Percentiles rank a stretch among this genome's conserved stretches.
Evolutionary conservation across 2,329 filamentous ascomycete species (phyloP).

Genomic region (Xylariaceae sp.): DNA sequence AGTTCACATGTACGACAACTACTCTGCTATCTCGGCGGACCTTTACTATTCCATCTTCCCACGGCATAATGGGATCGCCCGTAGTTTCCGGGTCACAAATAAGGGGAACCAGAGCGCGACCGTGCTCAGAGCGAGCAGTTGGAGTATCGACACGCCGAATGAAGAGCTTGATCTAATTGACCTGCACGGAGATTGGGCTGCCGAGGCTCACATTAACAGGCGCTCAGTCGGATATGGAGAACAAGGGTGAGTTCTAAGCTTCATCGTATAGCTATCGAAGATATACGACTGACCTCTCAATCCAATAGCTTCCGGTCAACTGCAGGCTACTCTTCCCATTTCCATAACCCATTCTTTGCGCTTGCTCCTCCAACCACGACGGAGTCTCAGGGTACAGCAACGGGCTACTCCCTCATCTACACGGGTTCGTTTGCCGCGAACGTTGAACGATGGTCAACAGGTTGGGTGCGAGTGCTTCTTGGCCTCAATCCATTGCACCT

Average conservation of each 20-base stretch:
- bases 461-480: constrained; percentile 64
- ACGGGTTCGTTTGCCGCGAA: constrained; percentile 67
- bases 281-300: constrained; percentile 27
- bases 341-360: constrained; percentile 70
- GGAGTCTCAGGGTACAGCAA: constrained; percentile 66
- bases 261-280: too few species aligned
- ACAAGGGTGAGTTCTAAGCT: constrained; percentile 53
- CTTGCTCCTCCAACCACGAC: constrained; percentile 63
- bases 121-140: constrained; percentile 64
- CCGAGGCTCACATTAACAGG: constrained; percentile 62
- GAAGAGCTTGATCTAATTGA: constrained; percentile 68
- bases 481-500: constrained; percentile 68
- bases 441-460: constrained; percentile 68
- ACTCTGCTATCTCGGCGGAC: constrained; percentile 63
- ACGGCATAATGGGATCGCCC: constrained; percentile 63
- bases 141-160: constrained; percentile 67
- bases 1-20: constrained; percentile 64
- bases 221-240: constrained; percentile 63
- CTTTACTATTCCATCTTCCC: constrained; percentile 70
- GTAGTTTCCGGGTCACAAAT: constrained; percentile 68
- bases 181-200: constrained; percentile 67
- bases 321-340: constrained; percentile 67
- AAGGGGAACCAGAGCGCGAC: constrained; percentile 58
- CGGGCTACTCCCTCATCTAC: constrained; percentile 70
- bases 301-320: constrained; percentile 62